A percentile compares a stretch with the other conserved stretches of the same genome.
phyloP scores from a whole-genome alignment of 2,329 filamentous ascomycete genomes.

The Venturia asperata region DNA sequence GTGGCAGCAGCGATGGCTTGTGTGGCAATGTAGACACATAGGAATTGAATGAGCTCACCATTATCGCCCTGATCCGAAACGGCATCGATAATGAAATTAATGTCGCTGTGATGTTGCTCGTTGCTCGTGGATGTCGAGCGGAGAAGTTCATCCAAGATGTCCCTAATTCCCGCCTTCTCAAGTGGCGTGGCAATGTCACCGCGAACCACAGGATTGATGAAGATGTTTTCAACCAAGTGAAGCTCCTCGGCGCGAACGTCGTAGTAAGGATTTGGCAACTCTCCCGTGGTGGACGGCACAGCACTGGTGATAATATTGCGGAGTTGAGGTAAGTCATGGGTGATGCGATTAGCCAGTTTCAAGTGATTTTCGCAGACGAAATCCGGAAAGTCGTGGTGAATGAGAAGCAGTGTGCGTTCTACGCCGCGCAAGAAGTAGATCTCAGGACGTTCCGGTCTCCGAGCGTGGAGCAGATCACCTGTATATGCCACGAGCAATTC shows the following conservation, averaged over 20 bases:
- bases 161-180: constrained; percentile 46
- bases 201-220: constrained; percentile 57
- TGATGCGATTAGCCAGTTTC: constrained; percentile 71
- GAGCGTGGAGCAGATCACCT: constrained; percentile 69
- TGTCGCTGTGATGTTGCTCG: constrained; percentile 3
- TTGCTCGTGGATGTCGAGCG: constrained; percentile 41
- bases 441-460: constrained; percentile 59
- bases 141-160: constrained; percentile 46
- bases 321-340: constrained; percentile 76
- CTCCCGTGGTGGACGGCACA: constrained; percentile 61
- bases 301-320: constrained; percentile 83
- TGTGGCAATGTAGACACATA: constrained; percentile 76
- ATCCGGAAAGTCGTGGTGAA: constrained; percentile 92
- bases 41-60: constrained; percentile 61
- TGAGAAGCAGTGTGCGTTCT: constrained; percentile 71
- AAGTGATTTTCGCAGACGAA: constrained; percentile 85
- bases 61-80: constrained; percentile 48
- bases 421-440: constrained; percentile 78
- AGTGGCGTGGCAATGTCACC: constrained; percentile 53
- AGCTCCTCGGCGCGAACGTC: constrained; percentile 70
- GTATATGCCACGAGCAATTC: constrained; percentile 40
- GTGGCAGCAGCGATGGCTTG: constrained; percentile 57
- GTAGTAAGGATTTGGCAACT: constrained; percentile 65
- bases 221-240: constrained; percentile 53
- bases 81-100: constrained; percentile 14